Evolutionary conservation across 352 stramenopile species (phyloP).

Genomic region (Phytophthora pini): DNA sequence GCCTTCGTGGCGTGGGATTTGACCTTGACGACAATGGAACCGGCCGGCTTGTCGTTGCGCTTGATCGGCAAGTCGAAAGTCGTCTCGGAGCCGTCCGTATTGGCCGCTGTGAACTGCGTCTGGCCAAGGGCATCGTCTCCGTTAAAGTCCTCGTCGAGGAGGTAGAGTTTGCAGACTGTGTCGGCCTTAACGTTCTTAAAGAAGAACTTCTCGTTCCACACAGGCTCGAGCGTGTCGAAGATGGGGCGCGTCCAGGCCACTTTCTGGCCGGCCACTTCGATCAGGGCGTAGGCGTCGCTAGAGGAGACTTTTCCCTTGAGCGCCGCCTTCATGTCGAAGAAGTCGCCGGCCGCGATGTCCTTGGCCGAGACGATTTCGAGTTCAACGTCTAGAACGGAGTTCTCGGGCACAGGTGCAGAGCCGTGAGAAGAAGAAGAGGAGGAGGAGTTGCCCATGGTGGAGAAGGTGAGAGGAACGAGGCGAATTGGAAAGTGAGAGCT

Average conservation of each 20-base stretch:
- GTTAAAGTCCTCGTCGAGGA: conserved; percentile 45
- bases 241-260: conserved; percentile 47
- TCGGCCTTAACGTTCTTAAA: conserved; percentile 47
- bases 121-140: conserved; percentile 41
- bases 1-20: conserved; percentile 23
- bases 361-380: conserved; percentile 46
- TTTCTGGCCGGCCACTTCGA: conserved; percentile 42
- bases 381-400: conserved; percentile 41
- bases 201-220: conserved; percentile 51
- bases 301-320: conserved; percentile 39
- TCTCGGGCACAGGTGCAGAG: conserved; percentile 5
- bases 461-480: not conserved
- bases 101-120: conserved; percentile 39
- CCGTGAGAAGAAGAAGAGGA: conserved; percentile 16
- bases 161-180: conserved; percentile 43
- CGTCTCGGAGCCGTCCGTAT: conserved; percentile 34
- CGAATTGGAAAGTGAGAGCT: conserved; percentile 16
- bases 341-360: conserved; percentile 41
- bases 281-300: conserved; percentile 47
- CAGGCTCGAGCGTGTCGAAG: conserved; percentile 41
- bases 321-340: conserved; percentile 29
- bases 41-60: conserved; percentile 30
- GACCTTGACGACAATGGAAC: conserved; percentile 43
- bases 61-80: conserved; percentile 42
- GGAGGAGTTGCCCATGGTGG: conserved; percentile 33